Evolutionary conservation across 2,329 filamentous ascomycete genomes (phyloP).

Genomic region (Trichoderma simmonsii): DNA sequence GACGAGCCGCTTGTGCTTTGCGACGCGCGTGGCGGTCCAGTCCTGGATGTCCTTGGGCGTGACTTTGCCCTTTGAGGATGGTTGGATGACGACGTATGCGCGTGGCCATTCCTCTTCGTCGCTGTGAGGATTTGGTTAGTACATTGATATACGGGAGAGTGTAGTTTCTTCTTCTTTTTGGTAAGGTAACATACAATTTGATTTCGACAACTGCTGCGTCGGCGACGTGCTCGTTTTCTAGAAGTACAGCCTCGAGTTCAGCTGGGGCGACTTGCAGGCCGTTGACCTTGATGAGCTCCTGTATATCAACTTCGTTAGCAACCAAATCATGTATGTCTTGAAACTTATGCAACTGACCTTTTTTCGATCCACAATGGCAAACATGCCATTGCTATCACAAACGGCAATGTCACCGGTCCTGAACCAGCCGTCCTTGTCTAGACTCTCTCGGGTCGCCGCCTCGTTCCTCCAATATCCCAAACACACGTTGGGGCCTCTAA

Average conservation of each 20-base stretch:
- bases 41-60: conserved; percentile 51
- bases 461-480: conserved; percentile 58
- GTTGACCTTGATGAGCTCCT: conserved; percentile 60
- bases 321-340: background rate
- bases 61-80: conserved; percentile 42
- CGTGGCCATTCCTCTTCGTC: conserved; percentile 50
- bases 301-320: conserved; percentile 16
- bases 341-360: conserved; percentile 33
- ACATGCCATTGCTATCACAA: conserved; percentile 43
- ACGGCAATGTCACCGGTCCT: conserved; percentile 57
- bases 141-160: background rate
- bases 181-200: conserved; percentile 34
- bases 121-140: conserved; percentile 23
- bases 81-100: conserved; percentile 51
- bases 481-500: conserved; percentile 55
- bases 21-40: conserved; percentile 44
- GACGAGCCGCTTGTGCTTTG: conserved; percentile 50
- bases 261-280: conserved; percentile 59
- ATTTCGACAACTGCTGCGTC: conserved; percentile 56
- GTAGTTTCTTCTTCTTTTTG: background rate
- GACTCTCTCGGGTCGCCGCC: conserved; percentile 48
- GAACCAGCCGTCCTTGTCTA: conserved; percentile 54
- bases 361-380: conserved; percentile 49
- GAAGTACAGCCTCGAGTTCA: conserved; percentile 51
- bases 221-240: conserved; percentile 50